phyloP scores from a whole-genome alignment of 2,329 filamentous ascomycete genomes.

The Meredithiella fracta region DNA sequence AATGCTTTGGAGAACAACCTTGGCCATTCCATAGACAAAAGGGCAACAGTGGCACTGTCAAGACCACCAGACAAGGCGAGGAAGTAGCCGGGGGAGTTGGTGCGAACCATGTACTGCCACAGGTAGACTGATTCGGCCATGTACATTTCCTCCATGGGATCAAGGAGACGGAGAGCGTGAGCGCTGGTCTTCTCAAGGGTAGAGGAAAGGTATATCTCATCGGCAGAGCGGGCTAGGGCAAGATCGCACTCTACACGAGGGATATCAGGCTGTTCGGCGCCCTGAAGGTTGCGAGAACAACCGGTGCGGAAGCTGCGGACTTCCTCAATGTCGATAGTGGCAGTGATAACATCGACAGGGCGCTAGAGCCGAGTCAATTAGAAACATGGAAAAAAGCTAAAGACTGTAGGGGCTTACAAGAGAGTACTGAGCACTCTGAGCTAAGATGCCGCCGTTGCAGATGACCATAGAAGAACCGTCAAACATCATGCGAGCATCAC shows the following conservation, averaged over 20 bases:
- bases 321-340: constrained; percentile 54
- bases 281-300: constrained; percentile 41
- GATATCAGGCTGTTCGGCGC: constrained; percentile 26
- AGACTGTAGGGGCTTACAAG: constrained; percentile 23
- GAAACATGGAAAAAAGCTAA: constrained; percentile 21
- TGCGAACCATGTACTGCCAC: constrained; percentile 40
- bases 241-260: constrained; percentile 20
- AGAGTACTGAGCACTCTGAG: constrained; percentile 47
- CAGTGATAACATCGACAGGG: constrained; percentile 47
- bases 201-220: constrained; percentile 20
- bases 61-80: constrained; percentile 30
- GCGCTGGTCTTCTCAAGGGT: constrained; percentile 17
- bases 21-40: constrained; percentile 33
- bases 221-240: constrained; percentile 17
- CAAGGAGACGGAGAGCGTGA: constrained; percentile 17
- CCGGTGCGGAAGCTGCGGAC: constrained; percentile 45
- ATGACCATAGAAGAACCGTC: constrained; percentile 18
- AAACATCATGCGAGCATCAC: constrained; percentile 26
- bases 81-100: constrained; percentile 33
- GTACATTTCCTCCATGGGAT: constrained; percentile 22
- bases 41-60: constrained; percentile 18
- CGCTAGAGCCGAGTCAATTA: constrained; percentile 21
- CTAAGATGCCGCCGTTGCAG: constrained; percentile 45
- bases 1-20: constrained; percentile 37
- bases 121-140: constrained; percentile 22